Evolutionary conservation across 176 grass and related monocot genomes (phyloP), one percentile per base, ranked within the genome.

Genomic region (Phyllostachys edulis): DNA sequence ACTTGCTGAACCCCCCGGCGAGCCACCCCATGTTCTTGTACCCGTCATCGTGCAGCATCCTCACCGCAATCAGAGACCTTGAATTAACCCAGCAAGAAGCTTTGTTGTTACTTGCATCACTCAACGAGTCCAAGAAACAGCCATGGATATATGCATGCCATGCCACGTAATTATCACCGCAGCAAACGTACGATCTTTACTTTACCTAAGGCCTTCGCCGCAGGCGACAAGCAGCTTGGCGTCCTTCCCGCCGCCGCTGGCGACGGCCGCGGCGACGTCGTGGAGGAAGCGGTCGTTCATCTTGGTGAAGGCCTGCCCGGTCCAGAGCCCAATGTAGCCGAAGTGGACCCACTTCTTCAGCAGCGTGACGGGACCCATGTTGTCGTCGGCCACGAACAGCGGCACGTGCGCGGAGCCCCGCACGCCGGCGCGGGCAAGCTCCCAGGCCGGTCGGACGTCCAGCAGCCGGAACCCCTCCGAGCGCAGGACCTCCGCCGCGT

Each of bases 301-400:
- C 87, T 87, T 92, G 77, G 96, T 99, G 82, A 99, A 91, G 44
- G 80, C 39, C 78, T 96, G 96, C 12, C 91, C 96, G 4, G 96
- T 94, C 93, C 91, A 96, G 17, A 94, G 85, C 26, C 96, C 93
- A 74, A 99, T 89, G 80, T 96, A 96, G 37, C 91, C 91, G 21
- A 99, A 87, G 87, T 99, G 96, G 32, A 99, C 93, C 96, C 96
- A 96, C 88, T 94, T 95, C 83, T 94, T 99, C 9, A 99, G 93
- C 67, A 99, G 85, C 56, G 93, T 99, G 51, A 94, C 36, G 37
- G 81, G 86, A 27, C 88, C 55, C 77, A 80, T 83, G 75, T 92
- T 90, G 14, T 78, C 80, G 69, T 99, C 96, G 12, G 54, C 89
- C 5, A 92, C 86, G 82, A 94, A 99, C 29, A 99, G 86, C 21